Evolutionary conservation across 2,329 filamentous ascomycete species (phyloP).

Genomic region (Bipolaris gigantea): DNA sequence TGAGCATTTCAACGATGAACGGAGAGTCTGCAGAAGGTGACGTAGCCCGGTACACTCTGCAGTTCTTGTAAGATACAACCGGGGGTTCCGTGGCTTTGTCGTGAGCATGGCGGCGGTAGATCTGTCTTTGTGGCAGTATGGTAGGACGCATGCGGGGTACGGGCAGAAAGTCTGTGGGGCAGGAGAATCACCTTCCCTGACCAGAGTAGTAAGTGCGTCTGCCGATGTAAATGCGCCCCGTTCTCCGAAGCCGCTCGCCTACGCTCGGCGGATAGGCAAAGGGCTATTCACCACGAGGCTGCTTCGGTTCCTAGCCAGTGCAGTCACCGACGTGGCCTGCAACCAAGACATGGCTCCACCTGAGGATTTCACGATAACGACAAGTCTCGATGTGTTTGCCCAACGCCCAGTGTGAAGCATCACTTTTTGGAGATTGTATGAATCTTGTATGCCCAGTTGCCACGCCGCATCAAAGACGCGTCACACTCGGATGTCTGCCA

Average conservation of each 20-base stretch:
- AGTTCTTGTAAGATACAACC: background rate
- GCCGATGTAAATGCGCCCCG: background rate
- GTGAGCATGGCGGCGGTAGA: background rate
- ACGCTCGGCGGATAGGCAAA: background rate
- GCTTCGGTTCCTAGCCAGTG: background rate
- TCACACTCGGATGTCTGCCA: background rate
- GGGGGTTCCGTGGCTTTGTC: background rate
- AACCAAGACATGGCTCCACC: background rate
- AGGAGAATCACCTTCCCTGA: background rate
- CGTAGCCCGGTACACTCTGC: constrained; percentile 6
- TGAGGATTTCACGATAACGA: background rate
- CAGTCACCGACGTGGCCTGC: background rate
- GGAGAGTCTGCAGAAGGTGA: constrained; percentile 7
- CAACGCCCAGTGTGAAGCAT: background rate
- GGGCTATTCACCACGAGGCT: background rate
- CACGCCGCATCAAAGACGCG: background rate
- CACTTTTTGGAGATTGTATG: background rate
- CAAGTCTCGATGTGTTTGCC: background rate
- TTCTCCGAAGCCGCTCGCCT: background rate
- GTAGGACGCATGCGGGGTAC: background rate
- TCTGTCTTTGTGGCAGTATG: background rate
- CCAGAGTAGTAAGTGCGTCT: background rate
- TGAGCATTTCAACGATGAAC: background rate
- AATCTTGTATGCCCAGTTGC: background rate
- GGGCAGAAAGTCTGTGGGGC: background rate